Evolutionary conservation across 257 asterid species (phyloP), one percentile per base, ranked within the genome.

Genomic region (Solanum tacnaense): DNA sequence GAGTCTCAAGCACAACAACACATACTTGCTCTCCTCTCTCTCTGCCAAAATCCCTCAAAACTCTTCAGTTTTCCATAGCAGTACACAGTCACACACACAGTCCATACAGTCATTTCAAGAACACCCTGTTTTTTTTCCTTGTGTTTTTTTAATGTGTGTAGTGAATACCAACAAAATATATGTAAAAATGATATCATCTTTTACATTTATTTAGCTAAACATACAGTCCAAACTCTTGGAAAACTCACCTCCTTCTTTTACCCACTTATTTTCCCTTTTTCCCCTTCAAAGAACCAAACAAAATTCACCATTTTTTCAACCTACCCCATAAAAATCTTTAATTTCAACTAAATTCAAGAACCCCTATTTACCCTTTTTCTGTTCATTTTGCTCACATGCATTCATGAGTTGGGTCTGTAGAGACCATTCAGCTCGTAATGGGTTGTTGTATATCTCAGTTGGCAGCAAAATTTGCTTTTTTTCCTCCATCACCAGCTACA

Each of bases 381-480:
- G 25, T 12, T 6, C 21, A 65, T 25, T 21, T n/a, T 84, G 41
- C 86, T 76, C 89, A 88, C 92, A 92, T 91, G 93, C 94, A 94
- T 92, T 86, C 92, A 93, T 95, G 95, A 91, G 89, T 88, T 87
- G 88, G 91, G 89, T 92, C 93, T 90, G 75, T 46, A 36, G 70
- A 70, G 89, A 88, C 78, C 91, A 84, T 32, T 87, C 88, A 34
- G 52, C 88, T 34, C 60, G 56, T 81, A 89, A 97, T 97, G 99
- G 99, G 99, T 32, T 96, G 99, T 84, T 87, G 95, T 88, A 36
- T 96, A 0, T 97, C 99, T 82, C 98, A 95, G 88, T 90, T 97
- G 86, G 99, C 98, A 25, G 98, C 99, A 31, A 97, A 96, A 88
- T 95, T 97, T 88, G 99, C 99, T 5, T 97, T 97, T 92, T 97